phyloP scores from a whole-genome alignment of 2,329 filamentous ascomycete genomes.

The Scortechinia acanthostroma region DNA sequence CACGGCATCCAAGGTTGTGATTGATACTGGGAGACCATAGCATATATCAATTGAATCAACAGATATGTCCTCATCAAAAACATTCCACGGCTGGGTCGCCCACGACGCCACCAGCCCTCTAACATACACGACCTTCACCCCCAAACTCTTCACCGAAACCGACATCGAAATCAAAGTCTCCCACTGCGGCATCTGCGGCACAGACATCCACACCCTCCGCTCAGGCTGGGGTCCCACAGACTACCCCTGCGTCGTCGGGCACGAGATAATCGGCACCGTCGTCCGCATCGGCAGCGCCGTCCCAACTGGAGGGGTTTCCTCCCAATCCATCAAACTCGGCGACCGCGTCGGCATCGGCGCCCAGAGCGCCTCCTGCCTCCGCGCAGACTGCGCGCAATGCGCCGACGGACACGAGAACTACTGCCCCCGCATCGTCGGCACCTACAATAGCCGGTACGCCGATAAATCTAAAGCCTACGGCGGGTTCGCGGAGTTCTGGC shows the following conservation, averaged over 20 bases:
- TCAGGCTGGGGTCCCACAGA: conserved; percentile 25
- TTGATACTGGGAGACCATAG: too few species aligned
- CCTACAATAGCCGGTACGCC: conserved; percentile 33
- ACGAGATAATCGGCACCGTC: conserved; percentile 36
- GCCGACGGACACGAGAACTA: conserved; percentile 29
- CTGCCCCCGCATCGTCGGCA: conserved; percentile 26
- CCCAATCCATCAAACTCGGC: conserved; percentile 14
- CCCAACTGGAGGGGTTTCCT: conserved; percentile 5
- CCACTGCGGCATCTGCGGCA: conserved; percentile 40
- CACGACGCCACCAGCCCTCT: conserved; percentile 18
- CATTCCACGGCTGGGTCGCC: conserved; percentile 27
- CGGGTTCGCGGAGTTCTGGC: conserved; percentile 9
- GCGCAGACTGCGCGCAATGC: conserved; percentile 42
- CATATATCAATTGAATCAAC: too few species aligned
- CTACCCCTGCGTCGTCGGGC: conserved; percentile 33
- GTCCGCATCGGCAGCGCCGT: background rate
- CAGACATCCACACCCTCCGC: conserved; percentile 19
- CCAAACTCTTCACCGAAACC: conserved; percentile 37
- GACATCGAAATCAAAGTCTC: conserved; percentile 41
- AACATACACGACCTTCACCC: conserved; percentile 22
- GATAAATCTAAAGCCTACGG: conserved; percentile 25
- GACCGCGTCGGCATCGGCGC: conserved; percentile 3
- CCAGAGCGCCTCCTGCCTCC: conserved; percentile 8
- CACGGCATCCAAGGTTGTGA: too few species aligned
- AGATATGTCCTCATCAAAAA: conserved; percentile 4